A percentile compares a stretch with the other conserved stretches of the same genome.
Conservation (phyloP, 2,329 filamentous ascomycete genomes). For the Amauroascus verrucosus region DNA sequence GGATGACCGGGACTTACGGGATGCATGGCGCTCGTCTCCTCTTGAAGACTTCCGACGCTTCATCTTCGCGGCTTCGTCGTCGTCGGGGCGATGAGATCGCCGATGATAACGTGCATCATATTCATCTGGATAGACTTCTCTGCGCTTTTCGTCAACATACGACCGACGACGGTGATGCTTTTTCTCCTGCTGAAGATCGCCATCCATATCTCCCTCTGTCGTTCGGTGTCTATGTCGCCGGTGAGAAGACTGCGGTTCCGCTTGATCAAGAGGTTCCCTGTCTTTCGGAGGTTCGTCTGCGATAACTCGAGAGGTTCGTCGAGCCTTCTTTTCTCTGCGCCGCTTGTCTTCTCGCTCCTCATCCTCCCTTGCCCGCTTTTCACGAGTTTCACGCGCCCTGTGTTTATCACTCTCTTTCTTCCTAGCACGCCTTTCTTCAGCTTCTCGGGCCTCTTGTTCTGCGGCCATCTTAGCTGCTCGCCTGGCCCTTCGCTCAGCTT, state of each 20-base stretch:
- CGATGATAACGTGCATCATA: constrained; percentile 23
- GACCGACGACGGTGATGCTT: constrained; percentile 28
- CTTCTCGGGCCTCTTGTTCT: constrained; percentile 28
- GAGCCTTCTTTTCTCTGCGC: constrained; percentile 50
- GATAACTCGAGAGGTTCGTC: constrained; percentile 40
- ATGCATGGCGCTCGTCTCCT: constrained; percentile 28
- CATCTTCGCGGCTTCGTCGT: constrained; percentile 25
- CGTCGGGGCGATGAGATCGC: constrained; percentile 26
- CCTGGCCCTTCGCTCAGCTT: constrained; percentile 51
- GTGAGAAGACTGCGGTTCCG: constrained; percentile 25
- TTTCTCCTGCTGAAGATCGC: background rate
- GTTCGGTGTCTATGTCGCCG: constrained; percentile 31
- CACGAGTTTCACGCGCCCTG: constrained; percentile 32
- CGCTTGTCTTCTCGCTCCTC: constrained; percentile 45
- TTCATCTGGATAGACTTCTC: constrained; percentile 23
- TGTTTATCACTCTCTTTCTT: constrained; percentile 40
- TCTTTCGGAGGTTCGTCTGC: constrained; percentile 23
- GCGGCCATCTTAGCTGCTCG: constrained; percentile 33
- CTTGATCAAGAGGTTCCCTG: constrained; percentile 20
- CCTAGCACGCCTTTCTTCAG: constrained; percentile 39
- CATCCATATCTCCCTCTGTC: constrained; percentile 20
- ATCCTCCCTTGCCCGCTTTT: constrained; percentile 33
- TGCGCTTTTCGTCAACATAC: constrained; percentile 22
- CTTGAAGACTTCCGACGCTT: constrained; percentile 29
- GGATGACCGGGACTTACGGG: constrained; percentile 22